Evolutionary conservation across 2,329 filamentous ascomycete species (phyloP), one percentile per base, ranked within the genome.

Genomic region (Pezicula radicicola): DNA sequence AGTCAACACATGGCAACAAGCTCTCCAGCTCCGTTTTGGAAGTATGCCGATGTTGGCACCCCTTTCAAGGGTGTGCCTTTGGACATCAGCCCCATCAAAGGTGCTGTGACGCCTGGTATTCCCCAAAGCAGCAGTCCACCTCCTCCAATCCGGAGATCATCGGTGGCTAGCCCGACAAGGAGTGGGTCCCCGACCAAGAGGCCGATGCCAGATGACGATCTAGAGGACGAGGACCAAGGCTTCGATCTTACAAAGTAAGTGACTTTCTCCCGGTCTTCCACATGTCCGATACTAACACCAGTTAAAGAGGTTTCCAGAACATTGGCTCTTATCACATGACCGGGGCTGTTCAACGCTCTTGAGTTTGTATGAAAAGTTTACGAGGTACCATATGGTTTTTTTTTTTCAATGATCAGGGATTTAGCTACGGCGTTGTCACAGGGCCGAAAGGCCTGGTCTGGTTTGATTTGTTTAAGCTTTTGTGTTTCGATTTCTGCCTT

Each of bases 1-100:
- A 92, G 88, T 64, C 88, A 91, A 63, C 89, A 91, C 67, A 91
- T 93, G 81, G 88, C 89, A 33, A 91, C 90, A 43, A 91, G 87
- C 60, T 91, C 88, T 30, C 90, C 90, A 0, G 90, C 90, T 1
- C 89, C 89, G 0, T 94, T 95, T 69, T 95, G 90, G 90, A 91
- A 89, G 68, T 94, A 89, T 68, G 85, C 88, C 39, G 88, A 91
- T 58, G 80, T 90, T 53, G 81, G 82, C 25, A 89, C 84, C 68
- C 92, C 88, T 2, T 89, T 89, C 2, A 73, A 88, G 49, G 65
- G 57, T 52, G 61, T 57, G 75, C 75, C 60, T 60, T 83, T 80
- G 51, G 83, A 87, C 54, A 66, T 78, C 39, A 86, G 83, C 61
- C 84, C 84, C 2, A 77, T 76, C 7, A 85, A 84, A 63, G 61